Percentiles rank a stretch among this genome's conserved stretches.
Evolutionary conservation across 495 filamentous ascomycete species (phyloP).

Genomic region (Emericellopsis terricola): DNA sequence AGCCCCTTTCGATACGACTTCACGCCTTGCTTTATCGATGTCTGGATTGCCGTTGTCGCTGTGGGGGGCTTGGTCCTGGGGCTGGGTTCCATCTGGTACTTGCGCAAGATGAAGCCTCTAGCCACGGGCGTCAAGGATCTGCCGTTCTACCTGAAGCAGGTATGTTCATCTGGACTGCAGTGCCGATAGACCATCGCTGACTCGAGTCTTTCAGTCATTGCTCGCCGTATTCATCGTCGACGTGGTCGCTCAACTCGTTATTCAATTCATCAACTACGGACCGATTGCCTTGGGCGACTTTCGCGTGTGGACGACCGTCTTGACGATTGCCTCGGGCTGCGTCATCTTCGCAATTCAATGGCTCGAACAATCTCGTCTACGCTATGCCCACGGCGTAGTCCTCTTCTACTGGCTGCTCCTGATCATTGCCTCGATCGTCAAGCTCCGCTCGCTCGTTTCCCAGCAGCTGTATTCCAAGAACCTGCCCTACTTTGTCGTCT

Average conservation of each 20-base stretch:
- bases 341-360: slow-evolving; percentile 81
- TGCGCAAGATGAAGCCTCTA: slow-evolving; percentile 39
- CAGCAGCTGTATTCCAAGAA: slow-evolving; percentile 47
- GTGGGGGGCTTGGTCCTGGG: slow-evolving; percentile 61
- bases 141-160: slow-evolving; percentile 90
- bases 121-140: slow-evolving; percentile 63
- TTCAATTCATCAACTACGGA: slow-evolving; percentile 58
- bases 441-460: slow-evolving; percentile 72
- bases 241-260: slow-evolving; percentile 49
- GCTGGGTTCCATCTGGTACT: slow-evolving; percentile 52
- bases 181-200: background rate
- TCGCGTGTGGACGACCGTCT: slow-evolving; percentile 71
- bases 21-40: slow-evolving; percentile 90
- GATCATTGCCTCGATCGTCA: slow-evolving; percentile 61
- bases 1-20: slow-evolving; percentile 74
- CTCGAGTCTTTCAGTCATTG: slow-evolving; percentile 34
- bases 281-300: slow-evolving; percentile 66
- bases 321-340: slow-evolving; percentile 58
- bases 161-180: slow-evolving; percentile 19
- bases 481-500: slow-evolving; percentile 60
- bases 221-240: slow-evolving; percentile 50
- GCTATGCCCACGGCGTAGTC: slow-evolving; percentile 82
- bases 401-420: slow-evolving; percentile 95
- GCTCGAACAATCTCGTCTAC: slow-evolving; percentile 73
- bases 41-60: slow-evolving; percentile 61